Evolutionary conservation across 2,329 filamentous ascomycete genomes (phyloP).

Genomic region (Cordyceps militaris): DNA sequence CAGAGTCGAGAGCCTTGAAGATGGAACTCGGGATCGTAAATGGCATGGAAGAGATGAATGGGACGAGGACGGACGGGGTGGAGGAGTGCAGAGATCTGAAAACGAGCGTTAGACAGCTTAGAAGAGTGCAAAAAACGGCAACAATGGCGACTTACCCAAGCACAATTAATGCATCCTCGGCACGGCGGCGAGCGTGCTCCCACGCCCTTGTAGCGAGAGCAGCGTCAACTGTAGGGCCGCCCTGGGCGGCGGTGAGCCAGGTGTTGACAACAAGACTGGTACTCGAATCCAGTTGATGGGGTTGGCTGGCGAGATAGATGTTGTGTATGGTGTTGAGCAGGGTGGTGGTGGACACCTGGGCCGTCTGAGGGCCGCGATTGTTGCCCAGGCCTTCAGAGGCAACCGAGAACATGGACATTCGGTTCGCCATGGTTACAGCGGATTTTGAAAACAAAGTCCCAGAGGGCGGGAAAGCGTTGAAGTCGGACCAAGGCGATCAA

Average conservation of each 20-base stretch:
- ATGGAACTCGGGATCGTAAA: slow-evolving; percentile 68
- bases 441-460: slow-evolving; percentile 19
- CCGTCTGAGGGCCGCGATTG: slow-evolving; percentile 56
- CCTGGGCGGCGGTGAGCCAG: slow-evolving; percentile 75
- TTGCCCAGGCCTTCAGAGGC: slow-evolving; percentile 56
- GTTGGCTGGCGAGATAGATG: slow-evolving; percentile 71
- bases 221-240: slow-evolving; percentile 68
- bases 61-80: slow-evolving; percentile 73
- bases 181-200: slow-evolving; percentile 91
- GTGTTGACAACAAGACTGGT: slow-evolving; percentile 93
- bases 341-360: slow-evolving; percentile 86
- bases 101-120: background rate
- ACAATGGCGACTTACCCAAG: slow-evolving; percentile 57
- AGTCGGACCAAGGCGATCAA: background rate
- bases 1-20: slow-evolving; percentile 70
- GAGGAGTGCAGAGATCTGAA: slow-evolving; percentile 79
- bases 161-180: slow-evolving; percentile 90
- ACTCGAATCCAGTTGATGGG: slow-evolving; percentile 83
- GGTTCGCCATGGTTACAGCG: slow-evolving; percentile 46
- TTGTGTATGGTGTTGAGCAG: slow-evolving; percentile 89
- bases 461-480: slow-evolving; percentile 32
- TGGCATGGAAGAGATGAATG: slow-evolving; percentile 76
- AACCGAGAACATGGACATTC: slow-evolving; percentile 64
- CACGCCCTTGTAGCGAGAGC: slow-evolving; percentile 76
- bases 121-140: slow-evolving; percentile 15